A percentile compares a stretch with the other conserved stretches of the same genome.
Conservation (phyloP, 768 basidiomycete species). For the Lactifluus pinguis region DNA sequence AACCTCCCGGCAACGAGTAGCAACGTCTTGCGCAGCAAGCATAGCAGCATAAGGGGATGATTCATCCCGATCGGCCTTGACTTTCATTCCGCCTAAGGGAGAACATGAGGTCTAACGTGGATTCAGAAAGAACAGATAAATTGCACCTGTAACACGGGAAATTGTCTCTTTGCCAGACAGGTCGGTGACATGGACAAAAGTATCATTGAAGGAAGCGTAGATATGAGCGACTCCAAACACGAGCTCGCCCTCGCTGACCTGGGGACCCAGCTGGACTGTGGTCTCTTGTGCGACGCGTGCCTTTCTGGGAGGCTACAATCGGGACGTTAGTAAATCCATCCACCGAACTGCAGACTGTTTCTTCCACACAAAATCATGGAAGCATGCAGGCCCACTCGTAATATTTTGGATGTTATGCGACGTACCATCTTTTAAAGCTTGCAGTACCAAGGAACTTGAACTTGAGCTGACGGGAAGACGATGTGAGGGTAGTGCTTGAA, state of each 20-base stretch:
- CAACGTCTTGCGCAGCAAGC: conserved; percentile 97
- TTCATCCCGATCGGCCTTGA: conserved; percentile 99
- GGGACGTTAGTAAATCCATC: conserved; percentile 41
- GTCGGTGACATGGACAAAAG: conserved; percentile 99
- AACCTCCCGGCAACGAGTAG: conserved; percentile 93
- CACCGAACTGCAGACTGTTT: conserved; percentile 27
- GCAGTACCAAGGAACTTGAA: neutral
- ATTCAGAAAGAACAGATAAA: conserved; percentile 21
- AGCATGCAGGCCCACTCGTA: neutral
- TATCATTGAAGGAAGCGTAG: conserved; percentile 99
- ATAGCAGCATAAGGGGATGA: conserved; percentile 96
- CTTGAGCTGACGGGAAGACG: neutral
- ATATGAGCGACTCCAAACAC: conserved; percentile 99
- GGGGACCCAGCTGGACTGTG: conserved; percentile 87
- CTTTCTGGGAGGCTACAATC: conserved; percentile 82
- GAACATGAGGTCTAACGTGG: neutral
- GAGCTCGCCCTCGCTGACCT: conserved; percentile 92
- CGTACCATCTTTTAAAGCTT: conserved; percentile 13
- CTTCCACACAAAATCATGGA: neutral
- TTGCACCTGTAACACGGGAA: conserved; percentile 86
- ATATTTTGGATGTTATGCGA: neutral
- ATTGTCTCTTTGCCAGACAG: conserved; percentile 98
- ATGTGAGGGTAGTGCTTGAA: neutral
- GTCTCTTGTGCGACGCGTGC: conserved; percentile 71
- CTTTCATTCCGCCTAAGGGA: conserved; percentile 89